Conservation (phyloP, 2,329 filamentous ascomycete genomes). For the Fusarium sambucinum region DNA sequence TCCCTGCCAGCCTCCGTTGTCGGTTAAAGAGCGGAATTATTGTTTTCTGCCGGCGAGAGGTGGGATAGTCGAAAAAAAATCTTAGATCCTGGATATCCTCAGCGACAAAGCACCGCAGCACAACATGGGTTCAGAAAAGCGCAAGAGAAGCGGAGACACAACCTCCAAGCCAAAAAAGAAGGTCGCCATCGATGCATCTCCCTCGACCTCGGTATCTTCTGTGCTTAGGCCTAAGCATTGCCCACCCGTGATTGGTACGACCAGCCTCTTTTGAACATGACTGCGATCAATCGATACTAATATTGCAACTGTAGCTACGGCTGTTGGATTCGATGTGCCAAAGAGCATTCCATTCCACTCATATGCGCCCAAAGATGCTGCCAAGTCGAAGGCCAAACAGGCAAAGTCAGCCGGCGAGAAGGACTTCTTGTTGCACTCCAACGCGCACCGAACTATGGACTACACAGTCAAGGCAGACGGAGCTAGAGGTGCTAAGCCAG, state of each 20-base stretch:
- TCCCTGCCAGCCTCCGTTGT: not conserved
- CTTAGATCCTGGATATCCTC: constrained; percentile 44
- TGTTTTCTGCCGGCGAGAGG: constrained; percentile 6
- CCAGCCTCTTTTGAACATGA: constrained; percentile 4
- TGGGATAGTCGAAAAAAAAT: constrained; percentile 39
- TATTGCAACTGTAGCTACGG: constrained; percentile 48
- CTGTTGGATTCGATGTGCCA: constrained; percentile 54
- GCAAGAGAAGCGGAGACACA: constrained; percentile 63
- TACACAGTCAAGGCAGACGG: constrained; percentile 68
- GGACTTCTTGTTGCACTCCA: constrained; percentile 70
- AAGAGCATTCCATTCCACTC: constrained; percentile 59
- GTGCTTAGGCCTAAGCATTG: constrained; percentile 60
- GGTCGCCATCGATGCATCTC: constrained; percentile 60
- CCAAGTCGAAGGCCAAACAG: constrained; percentile 53
- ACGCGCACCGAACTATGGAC: constrained; percentile 67
- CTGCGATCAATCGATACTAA: constrained; percentile 36
- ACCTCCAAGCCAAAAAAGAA: constrained; percentile 63
- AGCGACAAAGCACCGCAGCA: constrained; percentile 17
- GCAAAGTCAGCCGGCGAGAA: constrained; percentile 56
- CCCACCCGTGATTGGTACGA: constrained; percentile 66
- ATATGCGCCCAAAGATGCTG: constrained; percentile 58
- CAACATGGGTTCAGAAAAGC: constrained; percentile 59
- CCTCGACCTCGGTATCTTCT: constrained; percentile 60
- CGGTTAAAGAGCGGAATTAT: constrained; percentile 40
- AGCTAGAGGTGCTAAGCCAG: constrained; percentile 47